Evolutionary conservation across 345 rosid genomes (phyloP).

Genomic region (Populus simonii): DNA sequence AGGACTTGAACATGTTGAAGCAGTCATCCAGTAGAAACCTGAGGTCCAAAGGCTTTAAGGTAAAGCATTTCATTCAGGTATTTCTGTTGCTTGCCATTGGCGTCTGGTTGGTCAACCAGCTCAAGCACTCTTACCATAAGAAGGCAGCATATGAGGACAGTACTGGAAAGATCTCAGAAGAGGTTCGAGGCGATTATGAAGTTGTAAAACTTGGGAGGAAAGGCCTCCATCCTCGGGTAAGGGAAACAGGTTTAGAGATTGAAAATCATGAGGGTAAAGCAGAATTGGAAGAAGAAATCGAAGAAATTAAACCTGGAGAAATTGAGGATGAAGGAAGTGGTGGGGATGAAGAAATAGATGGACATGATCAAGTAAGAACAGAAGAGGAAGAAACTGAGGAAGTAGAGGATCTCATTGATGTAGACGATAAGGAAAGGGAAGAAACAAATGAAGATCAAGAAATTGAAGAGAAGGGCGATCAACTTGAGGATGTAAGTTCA

Average conservation of each 20-base stretch:
- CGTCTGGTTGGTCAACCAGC: conserved; percentile 59
- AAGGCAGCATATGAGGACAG: conserved; percentile 14
- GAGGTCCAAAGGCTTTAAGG: conserved; percentile 58
- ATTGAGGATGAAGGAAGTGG: conserved; percentile 39
- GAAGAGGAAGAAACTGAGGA: conserved; percentile 52
- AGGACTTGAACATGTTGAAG: conserved; percentile 35
- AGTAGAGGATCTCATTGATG: conserved; percentile 59
- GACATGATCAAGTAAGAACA: conserved; percentile 38
- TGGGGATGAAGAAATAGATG: conserved; percentile 50
- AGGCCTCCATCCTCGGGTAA: conserved; percentile 26
- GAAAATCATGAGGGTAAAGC: conserved; percentile 17
- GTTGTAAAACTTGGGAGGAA: conserved; percentile 51
- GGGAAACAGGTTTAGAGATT: conserved; percentile 1
- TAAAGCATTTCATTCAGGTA: conserved; percentile 54
- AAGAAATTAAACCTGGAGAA: conserved; percentile 28
- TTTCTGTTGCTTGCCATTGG: conserved; percentile 44
- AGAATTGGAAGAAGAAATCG: conserved; percentile 33
- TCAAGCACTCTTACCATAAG: conserved; percentile 33
- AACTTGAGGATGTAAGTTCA: conserved; percentile 18
- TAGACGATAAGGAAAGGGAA: conserved; percentile 45
- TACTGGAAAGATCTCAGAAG: conserved; percentile 6
- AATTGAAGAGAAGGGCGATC: conserved; percentile 19
- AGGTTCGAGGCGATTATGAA: conserved; percentile 11
- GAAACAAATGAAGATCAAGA: conserved; percentile 33
- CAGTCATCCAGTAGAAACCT: conserved; percentile 40